phyloP scores from a whole-genome alignment of 2,329 filamentous ascomycete genomes.

The Xenosphaeropsis pyriputrescens region DNA sequence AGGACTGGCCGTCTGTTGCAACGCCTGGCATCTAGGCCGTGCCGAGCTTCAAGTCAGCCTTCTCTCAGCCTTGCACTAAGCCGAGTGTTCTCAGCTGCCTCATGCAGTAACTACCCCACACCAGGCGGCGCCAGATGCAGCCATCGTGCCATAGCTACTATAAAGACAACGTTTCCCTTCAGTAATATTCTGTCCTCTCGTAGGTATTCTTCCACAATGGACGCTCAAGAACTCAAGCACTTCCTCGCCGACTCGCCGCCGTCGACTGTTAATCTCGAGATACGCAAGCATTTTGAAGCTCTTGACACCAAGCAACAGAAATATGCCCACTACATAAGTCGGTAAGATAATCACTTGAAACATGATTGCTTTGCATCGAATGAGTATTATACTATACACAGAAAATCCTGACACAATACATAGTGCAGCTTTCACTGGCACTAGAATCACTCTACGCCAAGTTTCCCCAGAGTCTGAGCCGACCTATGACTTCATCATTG shows the following conservation, averaged over 20 bases:
- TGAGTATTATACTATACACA: not conserved
- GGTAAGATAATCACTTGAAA: conserved; percentile 29
- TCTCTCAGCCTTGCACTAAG: too few species aligned
- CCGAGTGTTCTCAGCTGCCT: too few species aligned
- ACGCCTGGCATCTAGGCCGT: too few species aligned
- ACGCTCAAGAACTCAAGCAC: conserved; percentile 48
- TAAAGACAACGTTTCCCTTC: too few species aligned
- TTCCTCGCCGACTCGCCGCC: conserved; percentile 89
- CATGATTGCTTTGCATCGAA: conserved; percentile 2
- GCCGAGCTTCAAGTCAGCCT: too few species aligned
- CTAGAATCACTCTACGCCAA: conserved; percentile 65
- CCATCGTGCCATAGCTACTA: not conserved
- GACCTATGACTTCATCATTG: conserved; percentile 70
- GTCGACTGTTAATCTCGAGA: conserved; percentile 72
- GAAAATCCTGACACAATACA: too few species aligned
- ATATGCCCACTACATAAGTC: conserved; percentile 83
- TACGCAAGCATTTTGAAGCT: conserved; percentile 83
- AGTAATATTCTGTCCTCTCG: too few species aligned
- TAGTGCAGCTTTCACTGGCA: conserved; percentile 56
- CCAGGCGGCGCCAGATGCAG: not conserved
- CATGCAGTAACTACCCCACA: not conserved
- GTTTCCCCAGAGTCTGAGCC: conserved; percentile 68
- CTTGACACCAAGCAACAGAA: conserved; percentile 64
- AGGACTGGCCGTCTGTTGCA: too few species aligned
- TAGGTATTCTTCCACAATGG: conserved; percentile 27